Evolutionary conservation across 2,329 filamentous ascomycete species (phyloP), one percentile per base, ranked within the genome.

Genomic region (Diaporthe citriasiana): DNA sequence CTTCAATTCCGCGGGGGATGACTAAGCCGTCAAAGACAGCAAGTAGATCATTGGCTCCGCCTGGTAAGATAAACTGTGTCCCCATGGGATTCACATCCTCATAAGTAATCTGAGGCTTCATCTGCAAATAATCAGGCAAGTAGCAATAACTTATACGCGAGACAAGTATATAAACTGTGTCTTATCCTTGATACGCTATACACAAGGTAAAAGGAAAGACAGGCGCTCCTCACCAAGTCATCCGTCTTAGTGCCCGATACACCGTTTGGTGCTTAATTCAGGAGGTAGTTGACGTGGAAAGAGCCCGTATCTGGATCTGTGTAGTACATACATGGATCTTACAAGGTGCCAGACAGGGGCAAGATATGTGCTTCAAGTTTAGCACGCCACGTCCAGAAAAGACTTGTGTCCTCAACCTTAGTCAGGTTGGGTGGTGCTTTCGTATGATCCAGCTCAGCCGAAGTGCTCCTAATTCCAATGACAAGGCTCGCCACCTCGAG

Each of bases 11-110:
- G 4, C 71, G 77, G 13, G 85, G 84, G 59, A 86, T 85, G 19
- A 86, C 83, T 17, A 81, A 82, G 5, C 85, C 85, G 65, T 86
- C 85, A 71, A 86, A 87, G 19, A 87, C 84, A 57, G 84, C 84
- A 25, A 86, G 75, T 0, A 82, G 82, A 68, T 86, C 85, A 65
- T 86, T 72, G 9, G 53, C 17, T 17, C 71, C 71, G n/a, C 71
- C 71, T 35, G 71, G 30, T 22, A 30, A 47, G 25, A 72, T 72
- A 50, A 72, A 86, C n/a, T 82, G 82, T 7, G 80, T 81, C 10
- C 84, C 84, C 38, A 82, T 81, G 22, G 83, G 75, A 56, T 86
- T 85, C 22, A 79, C 73, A 74, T 85, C 85, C 45, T 55, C 25
- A 40, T 68, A 72, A 27, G 82, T 84, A 22, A 86, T 80, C 59